Base-by-base conservation (phyloP, 208 protist species). In the Leishmania gerbilli region DNA sequence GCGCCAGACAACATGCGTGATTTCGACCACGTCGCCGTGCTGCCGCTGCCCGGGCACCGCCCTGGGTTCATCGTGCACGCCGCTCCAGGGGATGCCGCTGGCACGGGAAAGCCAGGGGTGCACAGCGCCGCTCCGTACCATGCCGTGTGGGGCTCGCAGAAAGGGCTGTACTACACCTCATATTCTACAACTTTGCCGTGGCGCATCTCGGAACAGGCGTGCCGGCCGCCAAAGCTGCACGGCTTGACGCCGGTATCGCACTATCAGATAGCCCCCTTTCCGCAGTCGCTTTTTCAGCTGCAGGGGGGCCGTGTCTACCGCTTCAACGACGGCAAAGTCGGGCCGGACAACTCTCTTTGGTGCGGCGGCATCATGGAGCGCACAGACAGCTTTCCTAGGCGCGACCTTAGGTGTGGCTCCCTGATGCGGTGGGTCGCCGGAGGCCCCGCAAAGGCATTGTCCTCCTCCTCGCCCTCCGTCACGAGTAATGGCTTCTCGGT, bases 241-340 rank as follows among this genome's bases (percentile, higher is more conserved):
- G 17, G n/a, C 6, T 47, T 58, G 3, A 51, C 49, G n/a, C 17
- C 45, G 31, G 56, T 74, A 8, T 77, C 60, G 45, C 71, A 72
- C 60, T 68, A 45, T 49, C 51, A n/a, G 7, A 72, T 85, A 24
- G 76, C 77, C 42, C 71, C 49, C 6, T 85, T 85, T 55, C 82
- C 82, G 1, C n/a, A 78, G 53, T 53, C 58, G 0, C 11, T 55
- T 58, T 81, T 79, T 31, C n/a, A 51, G 0, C 72, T 74, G 40
- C 82, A 81, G 49, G 72, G 15, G 1, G 77, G 77, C 0, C 82
- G 82, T 4, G 67, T 81, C 1, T 81, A 85, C 72, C 82, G 82
- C 31, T 85, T 85, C 69, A 85, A 85, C 77, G 81, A 85, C 60
- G 77, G 82, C 37, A 85, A 85, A 21, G 82, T 85, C 9, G 77